phyloP scores from a whole-genome alignment of 768 basidiomycete species.

The Psilocybe azurescens region DNA sequence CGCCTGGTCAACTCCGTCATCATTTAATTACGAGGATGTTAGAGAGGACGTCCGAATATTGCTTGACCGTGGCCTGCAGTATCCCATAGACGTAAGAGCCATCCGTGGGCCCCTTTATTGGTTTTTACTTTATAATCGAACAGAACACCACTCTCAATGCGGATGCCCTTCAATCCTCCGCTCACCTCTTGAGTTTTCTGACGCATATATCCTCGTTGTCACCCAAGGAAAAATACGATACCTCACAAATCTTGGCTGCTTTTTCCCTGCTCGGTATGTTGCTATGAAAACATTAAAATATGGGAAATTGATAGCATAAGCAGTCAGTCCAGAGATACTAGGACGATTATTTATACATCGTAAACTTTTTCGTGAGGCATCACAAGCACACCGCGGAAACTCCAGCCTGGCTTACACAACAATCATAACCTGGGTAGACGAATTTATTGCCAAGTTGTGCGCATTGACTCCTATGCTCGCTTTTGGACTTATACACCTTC shows the following conservation, averaged over 20 bases:
- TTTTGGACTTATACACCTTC: neutral
- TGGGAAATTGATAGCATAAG: neutral
- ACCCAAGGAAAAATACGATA: neutral
- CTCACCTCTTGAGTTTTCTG: neutral
- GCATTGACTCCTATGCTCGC: slow-evolving; percentile 33
- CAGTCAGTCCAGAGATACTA: slow-evolving; percentile 19
- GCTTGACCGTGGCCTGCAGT: slow-evolving; percentile 3
- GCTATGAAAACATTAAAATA: neutral
- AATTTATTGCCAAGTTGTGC: slow-evolving; percentile 58
- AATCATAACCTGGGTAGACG: slow-evolving; percentile 71
- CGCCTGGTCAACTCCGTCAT: neutral
- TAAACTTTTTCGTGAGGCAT: slow-evolving; percentile 50
- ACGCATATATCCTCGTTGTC: neutral
- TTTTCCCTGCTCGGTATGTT: neutral
- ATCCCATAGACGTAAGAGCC: slow-evolving; percentile 4
- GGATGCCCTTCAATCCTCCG: neutral
- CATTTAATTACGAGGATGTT: slow-evolving; percentile 6
- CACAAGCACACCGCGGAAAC: slow-evolving; percentile 22
- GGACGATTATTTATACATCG: slow-evolving; percentile 59
- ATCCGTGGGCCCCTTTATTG: neutral
- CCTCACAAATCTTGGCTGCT: neutral
- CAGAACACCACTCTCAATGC: neutral
- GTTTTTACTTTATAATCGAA: slow-evolving; percentile 9
- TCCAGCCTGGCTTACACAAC: slow-evolving; percentile 20
- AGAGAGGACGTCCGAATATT: slow-evolving; percentile 11